Base-by-base conservation (phyloP, 2,329 filamentous ascomycete species). In the Colletotrichum phormii region DNA sequence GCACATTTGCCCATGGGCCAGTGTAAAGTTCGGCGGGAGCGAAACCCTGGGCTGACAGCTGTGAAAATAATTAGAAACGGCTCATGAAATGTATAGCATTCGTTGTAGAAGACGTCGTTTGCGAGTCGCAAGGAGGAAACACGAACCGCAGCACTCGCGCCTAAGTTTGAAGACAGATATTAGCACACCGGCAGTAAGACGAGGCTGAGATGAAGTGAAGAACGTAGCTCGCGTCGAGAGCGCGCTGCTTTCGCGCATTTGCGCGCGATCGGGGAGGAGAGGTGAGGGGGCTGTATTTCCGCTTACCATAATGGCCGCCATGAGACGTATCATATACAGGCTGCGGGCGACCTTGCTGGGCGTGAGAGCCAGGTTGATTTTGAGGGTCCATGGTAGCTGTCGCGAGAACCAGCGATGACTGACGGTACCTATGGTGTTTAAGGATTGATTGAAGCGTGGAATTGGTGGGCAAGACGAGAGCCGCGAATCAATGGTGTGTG, bases 21-120 rank as follows among this genome's bases (percentile, higher is more conserved):
- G 94, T 96, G 84, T 98, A 98, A 70, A 98, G 90, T 82, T 98
- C 95, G 58, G 95, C 92, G n/a, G 95, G 95, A 59, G 95, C 94
- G 82, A 94, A 97, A 70, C 95, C 95, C 84, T 95, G 92, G 57
- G 92, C 91, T 61, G 95, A 94, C 77, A 98, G 92, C 94, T 97
- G 82, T 61, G 15, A 13, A 46, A 9, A 24, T 35, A 33, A 37
- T 72, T 31, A 72, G 68, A 70, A 7, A 33, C 26, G 35, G 22
- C 15, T 26, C n/a, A 15, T 24, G 67, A 67, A 35, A 59, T 18
- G 26, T 13, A 49, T 15, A 35, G 61, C 46, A 22, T 31, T 37
- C n/a, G 62, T 2, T 35, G 33, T 26, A 55, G 35, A 55, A 49
- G 24, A n/a, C 29, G 37, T 37, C 35, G 37, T 49, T 13, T 35